Evolutionary conservation across 768 basidiomycete species (phyloP), one percentile per base, ranked within the genome.

Genomic region (Vishniacozyma victoriae): DNA sequence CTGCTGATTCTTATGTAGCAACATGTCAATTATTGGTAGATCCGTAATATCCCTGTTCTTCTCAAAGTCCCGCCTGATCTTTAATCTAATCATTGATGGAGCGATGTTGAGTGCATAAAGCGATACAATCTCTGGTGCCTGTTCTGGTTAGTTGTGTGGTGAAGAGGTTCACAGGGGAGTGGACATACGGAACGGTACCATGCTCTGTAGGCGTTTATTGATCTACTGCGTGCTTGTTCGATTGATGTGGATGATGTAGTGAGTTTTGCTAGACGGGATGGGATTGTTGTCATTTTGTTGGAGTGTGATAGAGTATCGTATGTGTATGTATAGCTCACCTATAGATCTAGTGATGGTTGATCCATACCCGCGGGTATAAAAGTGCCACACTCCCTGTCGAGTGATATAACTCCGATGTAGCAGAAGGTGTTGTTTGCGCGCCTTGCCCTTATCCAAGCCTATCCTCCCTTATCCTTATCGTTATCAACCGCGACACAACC

Each of bases 41-140:
- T 97, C 88, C 37, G 83, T 81, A 31, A 95, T 82, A 61, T 85
- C 76, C 45, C 84, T 79, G 76, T 93, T 86, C 54, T 78, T 77
- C 72, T 97, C 93, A 58, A 93, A 97, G 50, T 82, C 80, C 60
- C 83, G 80, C 57, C 95, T 82, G 54, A 97, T 82, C 57, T 82
- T 80, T 48, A 86, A 80, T 12, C 95, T 82, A 55, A 97, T 75
- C 45, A 81, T 79, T 16, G 82, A 77, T 2, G 87, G 82, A 0
- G 90, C 83, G 39, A 85, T 76, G 73, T 82, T 84, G 44, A 97
- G 77, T 0, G 85, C 82, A 73, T 96, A 95, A 39, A 92, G 74
- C 15, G 79, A 56, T 55, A 84, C 79, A 60, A 97, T 84, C 72
- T 92, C 87, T 5, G 93, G 93, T n/a, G 90, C 90, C 86, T 97